Base-by-base conservation (phyloP, 2,329 filamentous ascomycete species). In the Aspergillus intermedius region DNA sequence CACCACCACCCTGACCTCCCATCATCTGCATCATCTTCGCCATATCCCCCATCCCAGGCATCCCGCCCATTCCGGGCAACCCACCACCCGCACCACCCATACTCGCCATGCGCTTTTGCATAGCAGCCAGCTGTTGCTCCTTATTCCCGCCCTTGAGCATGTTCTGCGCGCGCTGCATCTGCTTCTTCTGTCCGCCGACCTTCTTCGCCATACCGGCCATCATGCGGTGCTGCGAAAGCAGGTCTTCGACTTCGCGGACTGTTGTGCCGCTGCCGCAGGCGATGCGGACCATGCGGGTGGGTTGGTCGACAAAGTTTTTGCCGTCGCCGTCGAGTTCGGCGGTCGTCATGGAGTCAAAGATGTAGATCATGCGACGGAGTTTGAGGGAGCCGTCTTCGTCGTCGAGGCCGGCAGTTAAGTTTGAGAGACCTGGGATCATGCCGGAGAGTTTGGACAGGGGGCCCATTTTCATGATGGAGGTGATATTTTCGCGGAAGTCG, bases 391-490 rank as follows among this genome's bases (percentile, higher is more conserved):
- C 91, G 64, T 97, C 93, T 63, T 97, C 91, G 64, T 98, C 94
- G 64, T 97, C 91, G 81, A 97, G 93, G 35, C 89, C 89, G 46
- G 88, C 85, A 82, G 96, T 97, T 79, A 97, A 85, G 63, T 87
- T 87, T 58, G 86, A 86, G 69, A 98, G 86, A 23, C 93, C 93
- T 0, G 93, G 93, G 55, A 98, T 97, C 93, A 98, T 98, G 60
- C 91, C 90, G 0, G 91, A 94, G 82, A 98, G 94, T 68, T 98
- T 97, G 15, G 88, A 94, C 1, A 98, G 74, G 0, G 93, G 93
- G 0, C 93, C 93, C 93, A 98, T 97, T 75, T 98, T 98, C 90
- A 97, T 96, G 64, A 98, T 96, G 63, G 97, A 97, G 50, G 86
- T 87, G 10, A 98, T 82, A 66, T 98, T 94, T 66, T 98, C 93